phyloP scores from a whole-genome alignment of 805 yeast species.

The Cyberlindnera mycetangii region DNA sequence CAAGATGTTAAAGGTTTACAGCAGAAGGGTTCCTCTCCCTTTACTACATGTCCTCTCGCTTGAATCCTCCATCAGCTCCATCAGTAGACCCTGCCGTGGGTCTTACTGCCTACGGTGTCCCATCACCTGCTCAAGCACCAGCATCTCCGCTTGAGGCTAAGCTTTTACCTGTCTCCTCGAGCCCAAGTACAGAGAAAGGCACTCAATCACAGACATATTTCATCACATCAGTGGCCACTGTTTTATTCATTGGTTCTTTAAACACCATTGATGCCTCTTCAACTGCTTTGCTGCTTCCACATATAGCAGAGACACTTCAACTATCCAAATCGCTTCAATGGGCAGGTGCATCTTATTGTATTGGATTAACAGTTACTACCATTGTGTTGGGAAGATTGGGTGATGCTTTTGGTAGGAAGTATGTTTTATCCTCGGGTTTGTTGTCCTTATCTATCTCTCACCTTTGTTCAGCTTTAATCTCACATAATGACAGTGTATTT shows the following conservation, averaged over 20 bases:
- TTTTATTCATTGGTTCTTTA: slow-evolving; percentile 4
- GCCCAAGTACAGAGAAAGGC: background rate
- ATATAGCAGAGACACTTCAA: slow-evolving; percentile 43
- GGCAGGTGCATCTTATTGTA: slow-evolving; percentile 54
- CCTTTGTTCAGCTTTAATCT: slow-evolving; percentile 47
- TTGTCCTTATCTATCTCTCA: slow-evolving; percentile 41
- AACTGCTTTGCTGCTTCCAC: slow-evolving; percentile 36
- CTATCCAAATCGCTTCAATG: slow-evolving; percentile 50
- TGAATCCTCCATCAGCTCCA: background rate
- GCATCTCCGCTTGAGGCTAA: slow-evolving; percentile 9
- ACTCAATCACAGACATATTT: background rate
- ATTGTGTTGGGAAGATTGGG: slow-evolving; percentile 51
- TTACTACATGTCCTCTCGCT: background rate
- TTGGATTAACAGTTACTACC: slow-evolving; percentile 52
- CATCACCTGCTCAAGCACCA: background rate
- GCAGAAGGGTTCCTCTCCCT: background rate
- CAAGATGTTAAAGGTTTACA: too few relatives aligned
- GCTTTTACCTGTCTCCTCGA: slow-evolving; percentile 3
- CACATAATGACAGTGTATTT: slow-evolving; percentile 42
- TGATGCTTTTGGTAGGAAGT: slow-evolving; percentile 54
- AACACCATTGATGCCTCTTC: slow-evolving; percentile 15
- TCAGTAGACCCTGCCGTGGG: too few relatives aligned
- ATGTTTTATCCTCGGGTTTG: slow-evolving; percentile 39
- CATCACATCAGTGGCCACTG: background rate
- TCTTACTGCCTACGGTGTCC: too few relatives aligned